Conservation (phyloP, 768 basidiomycete genomes). For the Rhizopogon roseolus region DNA sequence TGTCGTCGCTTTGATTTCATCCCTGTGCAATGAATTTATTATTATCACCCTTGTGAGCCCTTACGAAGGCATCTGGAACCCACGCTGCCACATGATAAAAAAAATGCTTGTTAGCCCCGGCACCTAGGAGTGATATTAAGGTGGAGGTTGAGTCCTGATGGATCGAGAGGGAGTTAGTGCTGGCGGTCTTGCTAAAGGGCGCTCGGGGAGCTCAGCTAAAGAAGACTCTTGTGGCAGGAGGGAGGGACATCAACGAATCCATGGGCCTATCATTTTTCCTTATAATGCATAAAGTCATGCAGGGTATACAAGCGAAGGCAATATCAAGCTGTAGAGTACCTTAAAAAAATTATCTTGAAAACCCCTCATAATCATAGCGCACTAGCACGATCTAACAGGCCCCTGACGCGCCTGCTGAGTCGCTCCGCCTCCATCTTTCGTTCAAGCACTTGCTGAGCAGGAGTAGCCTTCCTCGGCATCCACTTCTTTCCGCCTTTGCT, state of each 20-base stretch:
- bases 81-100: too few relatives aligned
- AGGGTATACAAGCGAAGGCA: neutral
- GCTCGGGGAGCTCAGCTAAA: too few relatives aligned
- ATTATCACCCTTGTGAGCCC: too few relatives aligned
- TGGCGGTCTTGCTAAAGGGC: too few relatives aligned
- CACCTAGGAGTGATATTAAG: too few relatives aligned
- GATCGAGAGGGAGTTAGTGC: too few relatives aligned
- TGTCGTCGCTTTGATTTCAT: too few relatives aligned
- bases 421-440: slow-evolving; percentile 72
- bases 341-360: neutral
- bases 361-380: slow-evolving; percentile 9
- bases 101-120: too few relatives aligned
- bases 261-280: neutral
- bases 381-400: slow-evolving; percentile 63
- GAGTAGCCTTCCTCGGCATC: slow-evolving; percentile 77
- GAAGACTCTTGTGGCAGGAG: slow-evolving; percentile 15
- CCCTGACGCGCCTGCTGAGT: slow-evolving; percentile 63
- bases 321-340: neutral
- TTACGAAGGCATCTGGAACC: too few relatives aligned
- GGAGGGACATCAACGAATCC: too few relatives aligned
- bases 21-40: too few relatives aligned
- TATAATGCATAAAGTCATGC: neutral
- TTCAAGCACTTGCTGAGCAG: slow-evolving; percentile 77
- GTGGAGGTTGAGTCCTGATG: too few relatives aligned
- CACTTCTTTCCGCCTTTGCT: slow-evolving; percentile 50